Percentiles rank a stretch among this genome's conserved stretches.
Conservation (phyloP, 305 asterid genomes). For the Fraxinus ornus region DNA sequence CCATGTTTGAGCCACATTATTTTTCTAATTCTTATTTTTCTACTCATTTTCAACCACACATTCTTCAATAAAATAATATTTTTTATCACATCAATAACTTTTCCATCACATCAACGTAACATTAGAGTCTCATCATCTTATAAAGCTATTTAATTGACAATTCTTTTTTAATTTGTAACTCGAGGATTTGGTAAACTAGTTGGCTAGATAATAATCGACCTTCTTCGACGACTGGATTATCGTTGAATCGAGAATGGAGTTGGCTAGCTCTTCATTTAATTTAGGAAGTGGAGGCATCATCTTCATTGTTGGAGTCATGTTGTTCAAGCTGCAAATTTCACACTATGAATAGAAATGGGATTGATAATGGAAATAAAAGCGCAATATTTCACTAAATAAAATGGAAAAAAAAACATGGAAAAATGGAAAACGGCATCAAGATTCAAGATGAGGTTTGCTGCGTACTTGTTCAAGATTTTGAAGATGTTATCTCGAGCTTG, state of each 20-base stretch:
- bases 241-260: constrained; percentile 46
- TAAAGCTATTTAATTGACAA: background rate
- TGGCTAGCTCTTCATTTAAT: constrained; percentile 53
- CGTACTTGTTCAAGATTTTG: constrained; percentile 63
- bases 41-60: no score
- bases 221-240: constrained; percentile 14
- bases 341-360: background rate
- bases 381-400: background rate
- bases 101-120: background rate
- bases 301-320: constrained; percentile 48
- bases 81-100: no score
- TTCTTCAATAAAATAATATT: no score
- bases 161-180: background rate
- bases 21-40: no score
- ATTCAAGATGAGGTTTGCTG: background rate
- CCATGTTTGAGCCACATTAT: no score
- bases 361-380: background rate
- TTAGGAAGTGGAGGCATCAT: constrained; percentile 58
- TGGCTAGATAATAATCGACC: background rate
- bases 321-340: constrained; percentile 44
- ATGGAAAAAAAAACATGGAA: background rate
- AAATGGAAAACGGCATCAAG: background rate
- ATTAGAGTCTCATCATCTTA: background rate
- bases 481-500: constrained; percentile 79
- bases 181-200: background rate